These are phyloP conservation scores for Leccinum rimulosum DNA, from an alignment of 768 basidiomycete species.

Conservation along the genomic window DNA sequence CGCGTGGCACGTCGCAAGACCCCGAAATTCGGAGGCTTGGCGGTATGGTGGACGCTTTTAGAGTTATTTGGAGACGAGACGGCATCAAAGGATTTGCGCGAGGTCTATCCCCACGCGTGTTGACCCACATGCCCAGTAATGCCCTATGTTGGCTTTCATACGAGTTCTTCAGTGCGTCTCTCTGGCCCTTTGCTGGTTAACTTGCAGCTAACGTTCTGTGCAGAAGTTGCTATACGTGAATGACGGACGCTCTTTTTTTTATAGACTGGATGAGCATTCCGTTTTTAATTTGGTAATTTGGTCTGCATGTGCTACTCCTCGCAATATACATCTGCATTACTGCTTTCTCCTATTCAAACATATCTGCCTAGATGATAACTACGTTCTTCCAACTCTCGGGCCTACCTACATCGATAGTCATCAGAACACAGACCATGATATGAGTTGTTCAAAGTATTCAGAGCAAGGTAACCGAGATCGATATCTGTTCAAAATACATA, in stretches of 20 bases:
- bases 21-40: conserved; percentile 76
- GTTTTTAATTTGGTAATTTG: conserved; percentile 1
- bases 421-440: conserved; percentile 1
- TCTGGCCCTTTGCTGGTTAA: background rate
- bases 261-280: conserved; percentile 12
- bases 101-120: conserved; percentile 85
- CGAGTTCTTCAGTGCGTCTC: conserved; percentile 92
- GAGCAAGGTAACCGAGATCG: background rate
- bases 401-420: background rate
- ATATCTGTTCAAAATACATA: background rate
- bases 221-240: conserved; percentile 66
- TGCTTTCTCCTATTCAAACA: conserved; percentile 5
- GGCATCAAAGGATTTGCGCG: conserved; percentile 83
- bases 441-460: background rate
- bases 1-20: conserved; percentile 86
- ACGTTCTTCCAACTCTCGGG: background rate
- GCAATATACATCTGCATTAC: conserved; percentile 19
- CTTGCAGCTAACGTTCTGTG: conserved; percentile 14
- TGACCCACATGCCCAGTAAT: conserved; percentile 96
- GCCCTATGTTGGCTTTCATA: conserved; percentile 98
- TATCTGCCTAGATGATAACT: background rate
- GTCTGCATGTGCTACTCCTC: conserved; percentile 5
- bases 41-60: conserved; percentile 86
- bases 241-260: conserved; percentile 21
- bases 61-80: conserved; percentile 84